These are phyloP conservation scores for Thalassiosira mediterranea DNA, from an alignment of 352 stramenopile species.

Conservation along the genomic window DNA sequence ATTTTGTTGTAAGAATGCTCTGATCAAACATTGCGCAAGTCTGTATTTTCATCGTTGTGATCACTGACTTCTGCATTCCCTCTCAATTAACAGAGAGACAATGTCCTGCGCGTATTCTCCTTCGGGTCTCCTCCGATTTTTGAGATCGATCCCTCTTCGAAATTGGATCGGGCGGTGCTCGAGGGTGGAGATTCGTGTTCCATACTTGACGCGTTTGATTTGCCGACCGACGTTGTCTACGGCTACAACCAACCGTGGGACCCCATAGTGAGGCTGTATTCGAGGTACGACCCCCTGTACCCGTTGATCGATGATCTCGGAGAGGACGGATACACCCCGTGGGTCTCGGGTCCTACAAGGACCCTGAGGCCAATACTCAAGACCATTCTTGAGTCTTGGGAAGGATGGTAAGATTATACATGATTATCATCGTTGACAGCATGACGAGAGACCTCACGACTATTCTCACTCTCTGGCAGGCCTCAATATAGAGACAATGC, in stretches of 20 bases:
- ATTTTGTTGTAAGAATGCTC: too few species aligned
- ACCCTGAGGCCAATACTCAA: conserved; percentile 77
- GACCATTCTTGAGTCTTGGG: conserved; percentile 75
- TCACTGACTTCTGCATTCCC: background rate
- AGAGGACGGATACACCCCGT: conserved; percentile 77
- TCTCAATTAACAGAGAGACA: conserved; percentile 40
- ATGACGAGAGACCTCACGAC: too few species aligned
- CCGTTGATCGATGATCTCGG: conserved; percentile 82
- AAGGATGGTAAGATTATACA: conserved; percentile 73
- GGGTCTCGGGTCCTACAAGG: conserved; percentile 65
- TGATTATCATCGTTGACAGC: conserved; percentile 3
- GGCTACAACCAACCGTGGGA: conserved; percentile 83
- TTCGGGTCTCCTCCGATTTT: conserved; percentile 77
- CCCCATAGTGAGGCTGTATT: conserved; percentile 82
- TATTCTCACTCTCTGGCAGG: too few species aligned
- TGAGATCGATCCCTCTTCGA: conserved; percentile 22
- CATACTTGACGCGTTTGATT: conserved; percentile 67
- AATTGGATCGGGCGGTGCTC: conserved; percentile 15
- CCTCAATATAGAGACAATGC: conserved; percentile 71
- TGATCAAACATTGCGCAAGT: too few species aligned
- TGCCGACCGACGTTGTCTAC: conserved; percentile 70
- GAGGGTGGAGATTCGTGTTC: conserved; percentile 41
- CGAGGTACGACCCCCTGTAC: conserved; percentile 76
- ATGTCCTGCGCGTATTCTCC: conserved; percentile 69
- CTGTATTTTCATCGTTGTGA: too few species aligned